Evolutionary conservation across 1,284 basidiomycete species (phyloP).

Genomic region (Cystobasidium slooffiae): DNA sequence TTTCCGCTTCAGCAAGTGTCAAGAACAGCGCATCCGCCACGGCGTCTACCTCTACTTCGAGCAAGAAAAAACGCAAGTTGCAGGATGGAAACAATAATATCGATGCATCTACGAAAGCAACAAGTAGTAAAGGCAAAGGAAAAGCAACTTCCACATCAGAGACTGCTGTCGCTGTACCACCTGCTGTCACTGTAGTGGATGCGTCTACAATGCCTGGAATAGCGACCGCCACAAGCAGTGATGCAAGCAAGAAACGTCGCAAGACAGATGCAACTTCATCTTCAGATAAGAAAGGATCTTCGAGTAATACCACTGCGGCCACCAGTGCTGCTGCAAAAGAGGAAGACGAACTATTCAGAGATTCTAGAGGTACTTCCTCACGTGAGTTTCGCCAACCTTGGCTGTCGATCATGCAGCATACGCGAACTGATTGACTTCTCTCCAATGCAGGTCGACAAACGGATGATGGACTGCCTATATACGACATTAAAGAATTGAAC

Average conservation of each 20-base stretch:
- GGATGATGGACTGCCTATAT: slow-evolving; percentile 53
- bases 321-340: slow-evolving; percentile 19
- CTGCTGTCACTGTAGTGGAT: slow-evolving; percentile 24
- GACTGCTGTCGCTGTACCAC: not conserved
- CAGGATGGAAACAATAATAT: not conserved
- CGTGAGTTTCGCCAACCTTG: slow-evolving; percentile 14
- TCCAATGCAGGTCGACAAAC: slow-evolving; percentile 48
- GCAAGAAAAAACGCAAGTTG: not conserved
- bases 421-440: not conserved
- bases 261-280: not conserved
- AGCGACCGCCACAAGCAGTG: not conserved
- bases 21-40: not conserved
- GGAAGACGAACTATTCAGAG: slow-evolving; percentile 39
- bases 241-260: slow-evolving; percentile 1
- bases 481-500: slow-evolving; percentile 50
- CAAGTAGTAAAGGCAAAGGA: not conserved
- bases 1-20: not conserved
- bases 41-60: not conserved
- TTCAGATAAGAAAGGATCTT: not conserved
- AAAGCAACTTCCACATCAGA: not conserved
- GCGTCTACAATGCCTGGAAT: slow-evolving; percentile 10
- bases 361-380: slow-evolving; percentile 27
- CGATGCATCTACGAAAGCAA: not conserved
- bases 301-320: not conserved
- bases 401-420: not conserved